Evolutionary conservation across 2,329 filamentous ascomycete species (phyloP).

Genomic region (Ophiostoma sp.): DNA sequence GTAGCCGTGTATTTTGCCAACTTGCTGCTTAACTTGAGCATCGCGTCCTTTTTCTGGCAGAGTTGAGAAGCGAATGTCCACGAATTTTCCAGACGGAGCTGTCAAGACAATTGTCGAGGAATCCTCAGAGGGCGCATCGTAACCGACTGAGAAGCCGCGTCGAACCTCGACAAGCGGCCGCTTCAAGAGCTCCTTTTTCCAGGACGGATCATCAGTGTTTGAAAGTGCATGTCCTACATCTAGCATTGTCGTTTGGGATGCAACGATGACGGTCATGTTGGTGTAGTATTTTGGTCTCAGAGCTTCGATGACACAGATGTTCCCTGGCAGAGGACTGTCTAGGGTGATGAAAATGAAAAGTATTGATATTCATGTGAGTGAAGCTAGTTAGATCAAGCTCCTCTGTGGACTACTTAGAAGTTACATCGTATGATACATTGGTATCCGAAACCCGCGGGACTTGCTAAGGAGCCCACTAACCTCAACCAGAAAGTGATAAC

Average conservation of each 20-base stretch:
- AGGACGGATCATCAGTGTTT: neutral
- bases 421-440: too few species aligned
- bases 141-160: neutral
- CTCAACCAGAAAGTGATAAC: too few species aligned
- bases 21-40: neutral
- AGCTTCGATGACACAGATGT: too few species aligned
- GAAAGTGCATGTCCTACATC: neutral
- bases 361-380: neutral
- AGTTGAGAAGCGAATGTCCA: constrained; percentile 1
- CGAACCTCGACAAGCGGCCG: neutral
- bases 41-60: neutral
- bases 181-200: neutral
- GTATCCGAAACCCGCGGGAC: neutral
- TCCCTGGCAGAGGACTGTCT: neutral
- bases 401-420: too few species aligned
- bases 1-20: neutral
- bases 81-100: neutral
- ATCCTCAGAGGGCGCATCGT: neutral
- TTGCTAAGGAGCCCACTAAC: too few species aligned
- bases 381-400: too few species aligned
- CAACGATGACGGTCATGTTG: neutral
- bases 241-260: neutral
- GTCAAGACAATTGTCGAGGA: neutral
- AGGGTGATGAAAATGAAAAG: neutral
- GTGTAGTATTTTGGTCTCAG: too few species aligned